These are phyloP conservation scores for Alternaria consortialis DNA, from an alignment of 2,329 filamentous ascomycete genomes.

Conservation along the genomic window DNA sequence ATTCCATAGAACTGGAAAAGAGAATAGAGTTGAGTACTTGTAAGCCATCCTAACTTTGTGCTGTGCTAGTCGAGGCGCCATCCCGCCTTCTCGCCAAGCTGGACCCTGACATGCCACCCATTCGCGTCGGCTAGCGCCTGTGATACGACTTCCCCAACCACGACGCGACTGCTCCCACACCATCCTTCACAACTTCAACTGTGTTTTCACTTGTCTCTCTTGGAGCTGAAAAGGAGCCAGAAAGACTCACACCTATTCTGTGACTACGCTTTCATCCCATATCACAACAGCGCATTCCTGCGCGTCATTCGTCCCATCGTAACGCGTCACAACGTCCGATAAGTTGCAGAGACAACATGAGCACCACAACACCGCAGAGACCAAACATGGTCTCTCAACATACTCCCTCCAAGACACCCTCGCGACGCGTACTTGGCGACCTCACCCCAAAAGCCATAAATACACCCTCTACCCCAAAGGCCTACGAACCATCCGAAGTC, in stretches of 20 bases:
- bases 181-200: conserved; percentile 15
- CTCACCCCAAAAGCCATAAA: conserved; percentile 47
- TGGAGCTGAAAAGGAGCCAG: not conserved
- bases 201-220: not conserved
- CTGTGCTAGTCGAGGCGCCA: conserved; percentile 5
- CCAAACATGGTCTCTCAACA: conserved; percentile 35
- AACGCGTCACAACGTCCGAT: conserved; percentile 32
- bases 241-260: conserved; percentile 13
- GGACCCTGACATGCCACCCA: conserved; percentile 27
- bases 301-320: conserved; percentile 21
- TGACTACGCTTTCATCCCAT: not conserved
- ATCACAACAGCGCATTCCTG: conserved; percentile 7
- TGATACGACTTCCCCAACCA: conserved; percentile 29
- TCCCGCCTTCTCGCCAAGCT: conserved; percentile 17
- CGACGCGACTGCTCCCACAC: conserved; percentile 33
- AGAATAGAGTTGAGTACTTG: not conserved
- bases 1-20: not conserved
- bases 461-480: conserved; percentile 39
- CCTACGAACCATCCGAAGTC: conserved; percentile 31
- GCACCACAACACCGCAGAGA: conserved; percentile 33
- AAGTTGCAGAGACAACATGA: conserved; percentile 29
- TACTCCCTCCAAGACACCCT: conserved; percentile 41
- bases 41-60: not conserved
- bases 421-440: conserved; percentile 48
- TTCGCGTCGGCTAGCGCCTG: conserved; percentile 26